These are phyloP conservation scores for Trypanosoma caninum DNA, from an alignment of 208 protist genomes.

Conservation along the genomic window DNA sequence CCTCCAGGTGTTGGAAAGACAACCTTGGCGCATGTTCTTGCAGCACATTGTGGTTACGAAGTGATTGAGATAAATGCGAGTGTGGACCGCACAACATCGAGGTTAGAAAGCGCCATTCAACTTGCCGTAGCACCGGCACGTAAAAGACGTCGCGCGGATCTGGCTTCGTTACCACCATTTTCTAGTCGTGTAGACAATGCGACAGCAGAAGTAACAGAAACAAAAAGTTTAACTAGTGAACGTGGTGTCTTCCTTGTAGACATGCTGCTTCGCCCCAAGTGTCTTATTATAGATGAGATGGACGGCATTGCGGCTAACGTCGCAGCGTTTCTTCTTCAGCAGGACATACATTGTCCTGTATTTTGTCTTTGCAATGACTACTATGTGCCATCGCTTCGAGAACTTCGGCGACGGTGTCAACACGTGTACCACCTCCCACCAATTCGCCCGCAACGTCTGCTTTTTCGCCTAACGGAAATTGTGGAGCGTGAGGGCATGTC, in stretches of 20 bases:
- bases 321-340: conserved; percentile 46
- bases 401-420: conserved; percentile 50
- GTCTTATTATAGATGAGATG: conserved; percentile 89
- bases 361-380: conserved; percentile 88
- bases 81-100: conserved; percentile 75
- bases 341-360: conserved; percentile 69
- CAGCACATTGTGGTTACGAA: conserved; percentile 92
- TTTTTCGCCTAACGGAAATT: conserved; percentile 63
- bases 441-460: conserved; percentile 62
- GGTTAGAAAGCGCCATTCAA: conserved; percentile 66
- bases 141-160: conserved; percentile 6
- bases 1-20: conserved; percentile 96
- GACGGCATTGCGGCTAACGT: conserved; percentile 82
- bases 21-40: conserved; percentile 93
- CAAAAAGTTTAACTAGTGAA: not conserved
- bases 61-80: conserved; percentile 95
- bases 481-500: conserved; percentile 26
- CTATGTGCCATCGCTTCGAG: conserved; percentile 69
- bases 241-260: conserved; percentile 38
- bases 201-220: not conserved
- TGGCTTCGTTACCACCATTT: not conserved
- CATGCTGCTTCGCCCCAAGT: conserved; percentile 66
- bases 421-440: conserved; percentile 61
- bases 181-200: not conserved
- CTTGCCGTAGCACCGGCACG: conserved; percentile 41